Evolutionary conservation across 1,284 basidiomycete genomes (phyloP), one percentile per base, ranked within the genome.

Genomic region (Marasmius oreades): DNA sequence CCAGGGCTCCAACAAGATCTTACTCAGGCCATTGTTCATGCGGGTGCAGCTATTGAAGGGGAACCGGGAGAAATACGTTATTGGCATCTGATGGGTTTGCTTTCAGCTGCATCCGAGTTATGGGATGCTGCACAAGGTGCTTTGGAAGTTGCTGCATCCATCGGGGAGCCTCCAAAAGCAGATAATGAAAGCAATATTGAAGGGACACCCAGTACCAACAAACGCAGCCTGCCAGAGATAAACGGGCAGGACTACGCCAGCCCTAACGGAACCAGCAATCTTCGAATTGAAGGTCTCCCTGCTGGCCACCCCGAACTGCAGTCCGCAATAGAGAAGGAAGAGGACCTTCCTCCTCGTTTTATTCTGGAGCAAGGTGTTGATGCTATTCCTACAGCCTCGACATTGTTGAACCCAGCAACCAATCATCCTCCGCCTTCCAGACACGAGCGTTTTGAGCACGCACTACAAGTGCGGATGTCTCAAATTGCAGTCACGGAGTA

Each of bases 61-160:
- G 86, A 90, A 54, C 78, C 89, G 0, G 74, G 73, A 23, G 88
- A 92, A 62, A 78, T 92, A 24, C 81, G 92, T 42, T 86, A 90
- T 55, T 98, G 95, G 96, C 96, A 98, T 70, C 79, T 98, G 16
- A 80, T 98, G 0, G 92, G 91, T 0, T 75, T 99, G 5, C 70
- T 98, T 14, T 77, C 95, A 10, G 87, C 88, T 0, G 88, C 91
- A 5, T 77, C 79, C 33, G 92, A 90, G 59, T 88, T 95, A 65
- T 95, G 92, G 91, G 73, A 75, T 33, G 88, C 86, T 5, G 95
- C 95, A 0, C 76, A 78, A 44, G 85, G 86, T 55, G 85, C 96
- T 2, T 73, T 95, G 47, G 92, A 95, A 55, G 77, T 85, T 2
- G 90, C 85, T 16, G 73, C 84, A 1, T 76, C 72, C 8, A 73